phyloP scores from a whole-genome alignment of 768 basidiomycete species.

The Psilocybe cubensis region DNA sequence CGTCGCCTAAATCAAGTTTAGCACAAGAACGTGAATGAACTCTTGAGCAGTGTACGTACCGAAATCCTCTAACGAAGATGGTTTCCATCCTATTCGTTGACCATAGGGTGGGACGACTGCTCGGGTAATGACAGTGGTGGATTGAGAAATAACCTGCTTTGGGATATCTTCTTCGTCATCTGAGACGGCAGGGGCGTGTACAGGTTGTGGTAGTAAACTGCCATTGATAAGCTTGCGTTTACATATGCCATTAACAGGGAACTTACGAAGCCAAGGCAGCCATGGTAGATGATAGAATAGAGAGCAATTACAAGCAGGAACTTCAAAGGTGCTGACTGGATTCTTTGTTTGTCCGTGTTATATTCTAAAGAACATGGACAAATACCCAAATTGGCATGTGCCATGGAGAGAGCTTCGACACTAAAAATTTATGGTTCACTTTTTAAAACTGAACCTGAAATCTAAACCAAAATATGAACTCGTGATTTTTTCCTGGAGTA shows the following conservation, averaged over 20 bases:
- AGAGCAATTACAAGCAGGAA: slow-evolving; percentile 7
- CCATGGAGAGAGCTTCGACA: slow-evolving; percentile 3
- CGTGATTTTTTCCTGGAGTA: too few species aligned
- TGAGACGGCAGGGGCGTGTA: slow-evolving; percentile 51
- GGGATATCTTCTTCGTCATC: slow-evolving; percentile 67
- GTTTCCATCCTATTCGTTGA: slow-evolving; percentile 84
- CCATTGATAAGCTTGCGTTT: slow-evolving; percentile 9
- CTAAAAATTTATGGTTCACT: too few species aligned
- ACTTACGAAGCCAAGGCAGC: slow-evolving; percentile 79
- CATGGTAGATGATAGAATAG: slow-evolving; percentile 27
- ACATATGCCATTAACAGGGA: background rate
- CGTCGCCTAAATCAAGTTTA: slow-evolving; percentile 56
- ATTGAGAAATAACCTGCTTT: slow-evolving; percentile 36
- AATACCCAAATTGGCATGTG: background rate
- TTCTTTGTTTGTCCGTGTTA: slow-evolving; percentile 26
- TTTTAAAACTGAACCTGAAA: too few species aligned
- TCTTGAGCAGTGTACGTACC: slow-evolving; percentile 49
- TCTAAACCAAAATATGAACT: too few species aligned
- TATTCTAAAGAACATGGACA: background rate
- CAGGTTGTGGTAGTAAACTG: slow-evolving; percentile 72
- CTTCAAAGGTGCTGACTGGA: slow-evolving; percentile 1
- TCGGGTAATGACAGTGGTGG: slow-evolving; percentile 48
- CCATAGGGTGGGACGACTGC: slow-evolving; percentile 81
- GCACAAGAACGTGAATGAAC: background rate
- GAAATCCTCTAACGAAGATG: slow-evolving; percentile 81